Percentiles rank a stretch among this genome's conserved stretches.
Evolutionary conservation across 352 stramenopile species (phyloP).

Genomic region (Pythium angustatum): DNA sequence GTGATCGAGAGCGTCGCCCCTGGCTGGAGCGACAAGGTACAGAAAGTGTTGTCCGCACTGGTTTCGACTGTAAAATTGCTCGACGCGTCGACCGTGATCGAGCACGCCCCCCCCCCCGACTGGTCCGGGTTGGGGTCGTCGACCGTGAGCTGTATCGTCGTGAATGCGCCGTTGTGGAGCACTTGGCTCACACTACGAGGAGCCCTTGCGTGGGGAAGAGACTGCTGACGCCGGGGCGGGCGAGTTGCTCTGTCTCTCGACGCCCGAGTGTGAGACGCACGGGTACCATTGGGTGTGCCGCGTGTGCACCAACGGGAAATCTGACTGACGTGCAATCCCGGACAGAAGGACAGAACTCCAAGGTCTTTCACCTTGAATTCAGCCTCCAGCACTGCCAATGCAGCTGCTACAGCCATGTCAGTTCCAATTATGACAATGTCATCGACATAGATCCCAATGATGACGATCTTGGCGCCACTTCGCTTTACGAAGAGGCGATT

Average conservation of each 20-base stretch:
- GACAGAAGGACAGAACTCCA: conserved; percentile 23
- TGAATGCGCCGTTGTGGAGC: conserved; percentile 45
- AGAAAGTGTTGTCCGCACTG: conserved; percentile 27
- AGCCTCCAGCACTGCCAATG: conserved; percentile 22
- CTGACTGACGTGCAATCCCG: conserved; percentile 22
- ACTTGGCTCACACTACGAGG: too few relatives aligned
- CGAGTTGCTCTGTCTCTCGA: too few relatives aligned
- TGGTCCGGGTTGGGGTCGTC: conserved; percentile 50
- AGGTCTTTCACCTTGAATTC: conserved; percentile 27
- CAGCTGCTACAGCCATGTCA: conserved; percentile 24
- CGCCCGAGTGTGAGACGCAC: too few relatives aligned
- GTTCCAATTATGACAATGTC: conserved; percentile 26
- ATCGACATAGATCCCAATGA: conserved; percentile 29
- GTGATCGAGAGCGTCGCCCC: conserved; percentile 17
- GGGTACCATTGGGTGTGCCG: too few relatives aligned
- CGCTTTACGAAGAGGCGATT: conserved; percentile 31
- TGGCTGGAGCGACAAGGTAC: conserved; percentile 26
- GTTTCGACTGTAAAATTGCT: conserved; percentile 37
- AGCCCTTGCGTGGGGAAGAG: too few relatives aligned
- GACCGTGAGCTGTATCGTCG: conserved; percentile 40
- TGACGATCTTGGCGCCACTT: conserved; percentile 27
- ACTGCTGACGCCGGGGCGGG: too few relatives aligned
- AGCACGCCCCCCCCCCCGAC: conserved; percentile 42
- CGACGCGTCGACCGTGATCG: conserved; percentile 33
- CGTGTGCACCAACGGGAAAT: too few relatives aligned